Conservation (phyloP, 2,329 filamentous ascomycete genomes). For the Purpureocillium lavendulum region DNA sequence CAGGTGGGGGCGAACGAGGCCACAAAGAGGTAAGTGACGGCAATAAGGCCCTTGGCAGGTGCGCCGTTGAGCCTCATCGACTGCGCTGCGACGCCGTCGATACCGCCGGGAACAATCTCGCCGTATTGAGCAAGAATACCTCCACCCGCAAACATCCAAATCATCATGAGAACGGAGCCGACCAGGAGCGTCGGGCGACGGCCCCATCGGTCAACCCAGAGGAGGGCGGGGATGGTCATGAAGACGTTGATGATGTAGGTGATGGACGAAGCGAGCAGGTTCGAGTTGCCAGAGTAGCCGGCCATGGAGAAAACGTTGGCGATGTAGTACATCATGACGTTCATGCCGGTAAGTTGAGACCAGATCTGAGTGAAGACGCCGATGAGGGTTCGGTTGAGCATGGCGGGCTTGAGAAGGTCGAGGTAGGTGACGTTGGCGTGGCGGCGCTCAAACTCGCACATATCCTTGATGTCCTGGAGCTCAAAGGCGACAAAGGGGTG, state of each 20-base stretch:
- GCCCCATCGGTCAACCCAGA: constrained; percentile 70
- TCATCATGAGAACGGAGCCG: constrained; percentile 58
- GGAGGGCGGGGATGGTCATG: constrained; percentile 68
- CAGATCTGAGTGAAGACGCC: constrained; percentile 45
- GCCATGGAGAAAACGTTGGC: constrained; percentile 30
- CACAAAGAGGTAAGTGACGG: constrained; percentile 59
- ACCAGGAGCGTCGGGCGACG: constrained; percentile 59
- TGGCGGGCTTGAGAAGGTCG: constrained; percentile 65
- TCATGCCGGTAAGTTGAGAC: constrained; percentile 49
- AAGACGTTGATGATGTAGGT: constrained; percentile 68
- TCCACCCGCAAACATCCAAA: constrained; percentile 48
- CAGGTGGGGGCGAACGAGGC: constrained; percentile 37
- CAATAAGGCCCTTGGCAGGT: constrained; percentile 54
- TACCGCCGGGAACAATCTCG: constrained; percentile 27
- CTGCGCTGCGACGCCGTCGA: constrained; percentile 33
- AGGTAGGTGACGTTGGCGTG: constrained; percentile 62
- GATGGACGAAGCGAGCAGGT: constrained; percentile 45
- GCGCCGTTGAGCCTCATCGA: constrained; percentile 38
- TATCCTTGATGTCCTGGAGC: constrained; percentile 63
- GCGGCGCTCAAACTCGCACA: constrained; percentile 63
- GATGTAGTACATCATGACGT: constrained; percentile 61
- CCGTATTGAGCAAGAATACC: constrained; percentile 42
- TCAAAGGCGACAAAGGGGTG: constrained; percentile 60
- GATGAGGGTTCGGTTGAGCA: constrained; percentile 43
- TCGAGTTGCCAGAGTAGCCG: constrained; percentile 34